phyloP scores from a whole-genome alignment of 83 land plant genomes.

The Picea engelmannii region DNA sequence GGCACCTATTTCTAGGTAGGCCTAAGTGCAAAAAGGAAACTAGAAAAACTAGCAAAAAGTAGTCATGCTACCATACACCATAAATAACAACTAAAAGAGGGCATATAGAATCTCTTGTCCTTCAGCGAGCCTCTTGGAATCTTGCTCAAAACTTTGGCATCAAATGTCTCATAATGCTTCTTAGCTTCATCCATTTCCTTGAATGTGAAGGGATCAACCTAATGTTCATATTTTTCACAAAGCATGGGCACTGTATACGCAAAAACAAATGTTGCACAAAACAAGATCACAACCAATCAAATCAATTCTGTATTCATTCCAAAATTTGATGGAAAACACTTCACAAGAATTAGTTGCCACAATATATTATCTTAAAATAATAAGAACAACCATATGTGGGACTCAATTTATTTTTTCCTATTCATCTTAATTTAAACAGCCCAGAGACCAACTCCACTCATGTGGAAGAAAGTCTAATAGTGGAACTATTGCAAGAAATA shows the following conservation, averaged over 20 bases:
- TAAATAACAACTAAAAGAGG: neutral
- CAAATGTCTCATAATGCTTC: conserved; percentile 59
- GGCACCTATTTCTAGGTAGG: neutral
- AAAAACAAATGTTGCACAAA: conserved; percentile 49
- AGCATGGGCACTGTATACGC: conserved; percentile 68
- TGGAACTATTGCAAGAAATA: too few species aligned
- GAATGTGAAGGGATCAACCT: conserved; percentile 55
- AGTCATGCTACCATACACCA: neutral
- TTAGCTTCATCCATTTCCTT: conserved; percentile 56
- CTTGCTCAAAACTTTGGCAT: conserved; percentile 58
- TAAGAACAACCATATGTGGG: too few species aligned
- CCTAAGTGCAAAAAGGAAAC: neutral
- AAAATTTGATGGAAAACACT: neutral
- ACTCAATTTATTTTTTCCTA: too few species aligned
- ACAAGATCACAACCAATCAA: neutral
- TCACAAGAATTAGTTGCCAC: too few species aligned
- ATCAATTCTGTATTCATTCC: neutral
- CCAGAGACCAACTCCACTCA: too few species aligned
- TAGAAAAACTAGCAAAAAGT: neutral
- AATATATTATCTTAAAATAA: too few species aligned
- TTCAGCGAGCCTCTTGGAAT: conserved; percentile 59
- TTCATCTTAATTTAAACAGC: too few species aligned
- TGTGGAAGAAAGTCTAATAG: too few species aligned
- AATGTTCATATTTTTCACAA: conserved; percentile 70
- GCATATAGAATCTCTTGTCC: conserved; percentile 32